Evolutionary conservation across 2,329 filamentous ascomycete genomes (phyloP).

Genomic region (Neobulgaria alba): DNA sequence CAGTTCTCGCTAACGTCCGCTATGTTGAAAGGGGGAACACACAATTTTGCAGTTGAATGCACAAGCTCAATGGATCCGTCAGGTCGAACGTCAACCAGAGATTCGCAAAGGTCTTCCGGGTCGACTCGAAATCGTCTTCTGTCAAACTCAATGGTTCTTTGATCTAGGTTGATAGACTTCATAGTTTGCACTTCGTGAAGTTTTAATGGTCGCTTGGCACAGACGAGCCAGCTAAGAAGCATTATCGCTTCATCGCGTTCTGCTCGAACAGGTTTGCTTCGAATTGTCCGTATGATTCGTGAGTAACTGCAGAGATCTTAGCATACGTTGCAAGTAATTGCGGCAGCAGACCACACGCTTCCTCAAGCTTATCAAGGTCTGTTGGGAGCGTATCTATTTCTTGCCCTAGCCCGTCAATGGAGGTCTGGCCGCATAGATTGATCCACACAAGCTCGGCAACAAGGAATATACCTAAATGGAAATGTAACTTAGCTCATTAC

Average conservation of each 20-base stretch:
- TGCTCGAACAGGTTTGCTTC: slow-evolving; percentile 1
- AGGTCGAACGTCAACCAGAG: background rate
- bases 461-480: slow-evolving; percentile 21
- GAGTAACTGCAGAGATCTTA: background rate
- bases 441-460: slow-evolving; percentile 19
- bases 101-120: slow-evolving; percentile 1
- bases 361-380: slow-evolving; percentile 1
- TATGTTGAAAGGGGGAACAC: background rate
- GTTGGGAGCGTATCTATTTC: slow-evolving; percentile 1
- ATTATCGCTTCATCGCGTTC: slow-evolving; percentile 1
- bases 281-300: slow-evolving; percentile 1
- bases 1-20: background rate
- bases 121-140: background rate
- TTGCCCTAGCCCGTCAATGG: slow-evolving; percentile 29
- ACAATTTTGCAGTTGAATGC: slow-evolving; percentile 1
- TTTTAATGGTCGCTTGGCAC: background rate
- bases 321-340: background rate
- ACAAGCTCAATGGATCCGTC: slow-evolving; percentile 1
- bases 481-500: background rate
- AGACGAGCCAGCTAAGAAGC: slow-evolving; percentile 1
- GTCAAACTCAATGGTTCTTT: background rate
- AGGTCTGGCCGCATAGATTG: slow-evolving; percentile 5
- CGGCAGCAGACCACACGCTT: background rate
- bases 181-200: background rate
- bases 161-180: background rate